Evolutionary conservation across 225 moss, liverwort and hornwort genomes (phyloP).

Genomic region (Sphagnum contortum): DNA sequence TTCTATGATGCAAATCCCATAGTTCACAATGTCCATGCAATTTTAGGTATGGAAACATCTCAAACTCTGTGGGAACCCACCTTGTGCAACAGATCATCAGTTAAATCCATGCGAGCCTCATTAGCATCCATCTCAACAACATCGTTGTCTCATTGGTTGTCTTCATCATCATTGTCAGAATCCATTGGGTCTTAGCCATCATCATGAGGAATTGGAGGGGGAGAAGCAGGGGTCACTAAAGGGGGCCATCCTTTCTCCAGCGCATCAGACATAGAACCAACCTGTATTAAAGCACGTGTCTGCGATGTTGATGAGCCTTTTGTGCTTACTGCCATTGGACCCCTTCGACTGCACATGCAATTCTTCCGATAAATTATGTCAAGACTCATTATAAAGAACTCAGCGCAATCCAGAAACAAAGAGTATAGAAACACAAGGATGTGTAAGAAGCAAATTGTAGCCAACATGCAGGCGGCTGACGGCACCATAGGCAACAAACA

Average conservation of each 20-base stretch:
- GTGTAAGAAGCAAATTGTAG: background rate
- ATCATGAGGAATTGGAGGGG: background rate
- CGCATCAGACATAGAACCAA: conserved; percentile 23
- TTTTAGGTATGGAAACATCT: too few relatives aligned
- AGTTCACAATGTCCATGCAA: too few relatives aligned
- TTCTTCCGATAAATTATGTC: background rate
- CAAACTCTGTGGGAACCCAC: conserved; percentile 15
- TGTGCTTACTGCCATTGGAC: conserved; percentile 14
- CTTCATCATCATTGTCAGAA: conserved; percentile 49
- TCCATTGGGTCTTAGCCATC: conserved; percentile 23
- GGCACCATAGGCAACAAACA: too few relatives aligned
- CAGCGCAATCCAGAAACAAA: background rate
- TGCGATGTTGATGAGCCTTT: conserved; percentile 6
- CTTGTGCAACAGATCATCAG: conserved; percentile 86
- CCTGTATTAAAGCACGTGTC: too few relatives aligned
- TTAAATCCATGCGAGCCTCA: conserved; percentile 77
- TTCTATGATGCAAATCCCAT: too few relatives aligned
- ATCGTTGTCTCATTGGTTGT: conserved; percentile 10
- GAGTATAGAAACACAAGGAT: background rate
- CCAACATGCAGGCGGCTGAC: background rate
- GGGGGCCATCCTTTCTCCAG: conserved; percentile 30
- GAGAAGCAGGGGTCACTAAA: conserved; percentile 14
- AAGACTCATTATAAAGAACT: background rate
- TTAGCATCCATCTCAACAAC: conserved; percentile 35
- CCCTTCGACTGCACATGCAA: conserved; percentile 40